These are phyloP conservation scores for Tylopilus sp. DNA, from an alignment of 768 basidiomycete genomes.

Conservation along the genomic window DNA sequence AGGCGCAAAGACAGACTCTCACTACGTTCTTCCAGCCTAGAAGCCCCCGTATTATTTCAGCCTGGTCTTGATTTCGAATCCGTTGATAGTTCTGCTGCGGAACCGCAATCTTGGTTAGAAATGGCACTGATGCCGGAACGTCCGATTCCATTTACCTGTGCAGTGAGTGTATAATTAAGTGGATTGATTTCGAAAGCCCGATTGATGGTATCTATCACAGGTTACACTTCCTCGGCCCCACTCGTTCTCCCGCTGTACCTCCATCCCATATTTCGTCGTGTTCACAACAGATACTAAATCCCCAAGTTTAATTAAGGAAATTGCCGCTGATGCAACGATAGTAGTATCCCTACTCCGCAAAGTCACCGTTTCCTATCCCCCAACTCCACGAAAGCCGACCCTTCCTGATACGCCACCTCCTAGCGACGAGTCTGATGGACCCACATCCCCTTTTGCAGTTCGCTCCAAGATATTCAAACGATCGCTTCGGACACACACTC, in stretches of 20 bases:
- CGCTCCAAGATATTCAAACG: slow-evolving; percentile 31
- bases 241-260: slow-evolving; percentile 56
- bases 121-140: slow-evolving; percentile 63
- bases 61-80: slow-evolving; percentile 60
- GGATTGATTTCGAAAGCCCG: not conserved
- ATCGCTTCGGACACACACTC: slow-evolving; percentile 23
- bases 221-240: slow-evolving; percentile 61
- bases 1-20: not conserved
- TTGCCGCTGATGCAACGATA: slow-evolving; percentile 68
- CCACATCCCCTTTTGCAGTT: slow-evolving; percentile 3
- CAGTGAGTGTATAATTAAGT: slow-evolving; percentile 47
- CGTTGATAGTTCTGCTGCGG: slow-evolving; percentile 41
- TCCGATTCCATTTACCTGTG: slow-evolving; percentile 60
- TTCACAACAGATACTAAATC: slow-evolving; percentile 65
- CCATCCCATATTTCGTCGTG: slow-evolving; percentile 71
- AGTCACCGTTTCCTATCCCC: slow-evolving; percentile 47
- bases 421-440: slow-evolving; percentile 43
- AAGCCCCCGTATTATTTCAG: slow-evolving; percentile 61
- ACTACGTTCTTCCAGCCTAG: slow-evolving; percentile 42
- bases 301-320: slow-evolving; percentile 53
- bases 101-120: slow-evolving; percentile 62
- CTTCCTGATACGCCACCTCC: slow-evolving; percentile 48
- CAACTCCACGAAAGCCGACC: slow-evolving; percentile 38
- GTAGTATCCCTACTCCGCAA: slow-evolving; percentile 64
- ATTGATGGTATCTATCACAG: slow-evolving; percentile 23